Conservation (phyloP, 2,329 filamentous ascomycete genomes). For the Elsinoe ampelina region DNA sequence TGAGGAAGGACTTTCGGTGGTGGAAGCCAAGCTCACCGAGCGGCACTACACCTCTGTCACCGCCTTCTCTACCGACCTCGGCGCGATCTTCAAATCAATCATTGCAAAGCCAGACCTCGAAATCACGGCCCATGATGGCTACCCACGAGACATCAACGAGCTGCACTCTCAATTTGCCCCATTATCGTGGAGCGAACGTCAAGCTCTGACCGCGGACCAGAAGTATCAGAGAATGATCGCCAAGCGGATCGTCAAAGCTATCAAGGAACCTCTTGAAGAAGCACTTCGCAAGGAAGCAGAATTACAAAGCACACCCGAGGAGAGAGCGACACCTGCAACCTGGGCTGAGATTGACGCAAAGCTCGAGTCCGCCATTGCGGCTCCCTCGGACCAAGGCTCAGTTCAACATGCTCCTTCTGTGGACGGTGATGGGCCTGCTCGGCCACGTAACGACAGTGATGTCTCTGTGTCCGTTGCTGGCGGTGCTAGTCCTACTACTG, state of each 20-base stretch:
- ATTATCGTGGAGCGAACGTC: conserved; percentile 31
- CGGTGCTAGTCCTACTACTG: conserved; percentile 18
- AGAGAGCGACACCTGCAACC: conserved; percentile 50
- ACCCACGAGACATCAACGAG: conserved; percentile 30
- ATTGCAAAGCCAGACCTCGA: conserved; percentile 39
- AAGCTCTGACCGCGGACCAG: conserved; percentile 49
- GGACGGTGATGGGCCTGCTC: conserved; percentile 23
- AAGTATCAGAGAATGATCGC: conserved; percentile 76
- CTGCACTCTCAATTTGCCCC: conserved; percentile 34
- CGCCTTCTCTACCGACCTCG: conserved; percentile 51
- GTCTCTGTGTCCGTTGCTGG: conserved; percentile 35
- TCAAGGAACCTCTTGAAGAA: conserved; percentile 68
- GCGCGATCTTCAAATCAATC: conserved; percentile 46
- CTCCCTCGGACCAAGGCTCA: conserved; percentile 16
- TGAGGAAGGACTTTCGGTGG: conserved; percentile 42
- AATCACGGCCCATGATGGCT: background rate
- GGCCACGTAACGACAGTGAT: conserved; percentile 14
- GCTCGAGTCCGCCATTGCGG: conserved; percentile 43
- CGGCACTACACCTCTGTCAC: conserved; percentile 52
- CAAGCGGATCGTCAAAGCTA: conserved; percentile 76
- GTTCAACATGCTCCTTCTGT: conserved; percentile 7
- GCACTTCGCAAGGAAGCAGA: conserved; percentile 76
- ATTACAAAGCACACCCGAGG: conserved; percentile 59
- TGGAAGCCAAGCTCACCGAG: conserved; percentile 46
- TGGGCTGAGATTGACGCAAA: conserved; percentile 58